phyloP scores from a whole-genome alignment of 2,329 filamentous ascomycete genomes.

The Cryphonectria nitschkei region DNA sequence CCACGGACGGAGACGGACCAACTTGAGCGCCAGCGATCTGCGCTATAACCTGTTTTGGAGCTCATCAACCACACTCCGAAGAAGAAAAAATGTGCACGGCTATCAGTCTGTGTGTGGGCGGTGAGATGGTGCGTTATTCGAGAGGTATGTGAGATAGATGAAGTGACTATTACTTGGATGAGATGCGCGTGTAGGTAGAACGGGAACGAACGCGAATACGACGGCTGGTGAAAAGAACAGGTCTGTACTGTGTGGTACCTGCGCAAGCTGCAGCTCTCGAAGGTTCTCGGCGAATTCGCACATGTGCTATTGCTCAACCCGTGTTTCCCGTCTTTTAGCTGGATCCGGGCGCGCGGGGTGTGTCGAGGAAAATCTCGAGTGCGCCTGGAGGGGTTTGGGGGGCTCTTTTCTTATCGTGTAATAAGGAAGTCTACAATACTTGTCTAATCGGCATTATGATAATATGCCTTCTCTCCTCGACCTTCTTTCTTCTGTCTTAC shows the following conservation, averaged over 20 bases:
- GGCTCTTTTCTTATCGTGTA: background rate
- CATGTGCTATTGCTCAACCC: background rate
- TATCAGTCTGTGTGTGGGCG: background rate
- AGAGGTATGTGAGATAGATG: background rate
- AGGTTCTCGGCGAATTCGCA: background rate
- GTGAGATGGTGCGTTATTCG: background rate
- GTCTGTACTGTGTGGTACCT: background rate
- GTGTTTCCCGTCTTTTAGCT: background rate
- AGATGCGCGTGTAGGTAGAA: background rate
- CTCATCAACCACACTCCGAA: background rate
- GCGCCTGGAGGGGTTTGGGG: too few relatives aligned
- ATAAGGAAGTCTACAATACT: background rate
- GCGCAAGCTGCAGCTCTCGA: background rate
- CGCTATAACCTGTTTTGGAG: background rate
- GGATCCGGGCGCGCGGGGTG: background rate
- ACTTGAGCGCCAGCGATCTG: background rate
- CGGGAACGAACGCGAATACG: background rate
- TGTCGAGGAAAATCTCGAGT: background rate
- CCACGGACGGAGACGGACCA: background rate
- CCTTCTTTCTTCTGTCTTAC: too few relatives aligned
- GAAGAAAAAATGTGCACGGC: background rate
- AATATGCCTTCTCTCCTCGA: too few relatives aligned
- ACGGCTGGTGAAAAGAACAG: background rate
- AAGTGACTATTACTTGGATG: background rate
- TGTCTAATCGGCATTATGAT: background rate